Evolutionary conservation across 345 rosid species (phyloP), one percentile per base, ranked within the genome.

Genomic region (Fremontodendron californicum): DNA sequence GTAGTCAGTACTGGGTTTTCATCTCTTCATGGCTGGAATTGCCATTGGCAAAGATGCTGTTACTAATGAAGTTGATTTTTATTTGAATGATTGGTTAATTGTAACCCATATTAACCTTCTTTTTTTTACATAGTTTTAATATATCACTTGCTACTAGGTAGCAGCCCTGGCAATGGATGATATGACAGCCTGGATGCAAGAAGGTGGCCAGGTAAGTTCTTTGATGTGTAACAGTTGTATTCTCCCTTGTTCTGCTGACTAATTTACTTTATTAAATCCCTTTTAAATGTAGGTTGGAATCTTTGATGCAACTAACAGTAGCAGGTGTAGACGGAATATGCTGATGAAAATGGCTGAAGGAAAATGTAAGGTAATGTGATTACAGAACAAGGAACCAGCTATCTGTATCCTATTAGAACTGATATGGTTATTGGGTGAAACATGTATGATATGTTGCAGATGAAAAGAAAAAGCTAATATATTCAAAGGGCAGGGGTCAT

Each of bases 281-380:
- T 71, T 73, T 52, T 76, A 35, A 43, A 62, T 87, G 71, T 84
- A 96, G 99, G 99, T 96, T 73, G 99, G 99, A 78, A 88, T 96
- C 83, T 90, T 96, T 92, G 99, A 94, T 86, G 99, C 99, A 73
- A 96, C 98, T 73, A 96, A 94, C 84, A 96, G 97, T 84, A 86
- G 83, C 79, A 88, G 96, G 75, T 81, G 54, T 64, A 84, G 99
- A 81, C 91, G 99, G 87, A 96, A 89, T 82, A 84, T 96, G 99
- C 90, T 96, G 85, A 92, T 96, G 98, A 92, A 96, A 90, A 88
- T 96, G 97, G 99, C 98, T 77, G 99, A 93, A 87, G 99, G 99
- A 77, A 96, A 88, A 52, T 96, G 99, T 90, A 96, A 96, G 99
- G 99, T 94, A 91, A 19, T 9, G 7, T 76, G 71, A 69, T 58